Evolutionary conservation across 2,329 filamentous ascomycete species (phyloP), one percentile per base, ranked within the genome.

Genomic region (Zarea fungicola): DNA sequence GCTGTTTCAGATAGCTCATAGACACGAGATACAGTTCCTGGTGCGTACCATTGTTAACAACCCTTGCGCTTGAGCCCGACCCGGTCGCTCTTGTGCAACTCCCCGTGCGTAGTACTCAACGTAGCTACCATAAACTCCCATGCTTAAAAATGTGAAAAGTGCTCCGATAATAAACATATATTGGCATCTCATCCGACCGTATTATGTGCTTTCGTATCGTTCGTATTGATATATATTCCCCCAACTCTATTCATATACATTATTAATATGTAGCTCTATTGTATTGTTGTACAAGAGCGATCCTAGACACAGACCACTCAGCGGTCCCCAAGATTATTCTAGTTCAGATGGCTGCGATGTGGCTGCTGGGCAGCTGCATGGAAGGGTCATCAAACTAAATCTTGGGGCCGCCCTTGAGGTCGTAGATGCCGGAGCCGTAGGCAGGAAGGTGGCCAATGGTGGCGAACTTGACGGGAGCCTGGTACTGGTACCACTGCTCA

Each of bases 341-440:
- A 16, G 39, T 50, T 70, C 65, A 82, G 66, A 83, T 69, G 52
- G 67, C 75, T 55, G 80, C 77, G 54, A 83, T 74, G 43, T 80
- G 69, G 35, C 71, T 75, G 58, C 77, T 81, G 10, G 80, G 80
- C 63, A 83, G 70, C 62, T 80, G 78, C 66, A 82, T 73, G 9
- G 73, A 70, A 19, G 75, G 70, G 53, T 82, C 78, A 34, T 78
- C 77, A 49, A 73, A 80, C 55, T 82, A 78, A 21, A 78, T 64
- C 66, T 83, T 83, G 35, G 71, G 69, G 3, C 58, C 62, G 13
- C 59, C 64, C 71, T 78, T 83, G 2, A 75, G 64, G 54, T 78
- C 75, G 54, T 76, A 77, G 14, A 77, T 67, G n/a, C 65, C 68
- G 16, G 72, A 66, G 6, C 71, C 70, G 51, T 74, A 81, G 6